Evolutionary conservation across 2,329 filamentous ascomycete genomes (phyloP), one percentile per base, ranked within the genome.

Genomic region (Tolypocladium album): DNA sequence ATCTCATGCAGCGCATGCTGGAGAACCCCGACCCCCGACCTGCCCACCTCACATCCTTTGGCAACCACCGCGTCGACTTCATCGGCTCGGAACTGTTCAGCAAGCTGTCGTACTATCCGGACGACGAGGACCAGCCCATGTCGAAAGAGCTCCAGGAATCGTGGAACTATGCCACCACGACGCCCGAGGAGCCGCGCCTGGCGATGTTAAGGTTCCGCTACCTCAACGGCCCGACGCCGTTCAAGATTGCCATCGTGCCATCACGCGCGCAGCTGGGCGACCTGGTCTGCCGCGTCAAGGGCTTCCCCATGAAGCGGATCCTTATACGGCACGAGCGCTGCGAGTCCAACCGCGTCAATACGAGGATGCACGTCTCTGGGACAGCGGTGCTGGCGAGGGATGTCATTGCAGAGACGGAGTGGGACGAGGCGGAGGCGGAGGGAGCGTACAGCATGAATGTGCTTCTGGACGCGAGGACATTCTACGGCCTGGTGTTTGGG

Each of bases 401-500:
- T 22, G 27, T 60, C n/a, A 34, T 63, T 53, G n/a, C 58, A 2
- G 55, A 56, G 11, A 42, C 38, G 57, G 24, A n/a, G 42, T 55
- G 36, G 55, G 58, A 61, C 22, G 52, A 61, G 17, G 24, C n/a
- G 3, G 27, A 20, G 7, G 43, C 58, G 12, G 12, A 43, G 24
- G 15, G 24, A 15, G 56, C 22, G 13, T 24, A 45, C 5, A 52
- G 42, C 27, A 22, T 63, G 50, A 7, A 55, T 0, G 27, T 61
- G 4, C 11, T 55, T 6, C 59, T 61, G 50, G 61, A 63, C 56
- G 60, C 61, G 50, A 40, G 56, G 42, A 61, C 61, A 0, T 55
- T 61, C 57, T 63, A 63, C 38, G 60, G 56, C 43, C 45, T 63
- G 52, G 56, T 63, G 22, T 61, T 63, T 55, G 61, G 61, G 5